These are phyloP conservation scores for Tetracladium setigerum DNA, from an alignment of 495 filamentous ascomycete genomes.

Conservation along the genomic window DNA sequence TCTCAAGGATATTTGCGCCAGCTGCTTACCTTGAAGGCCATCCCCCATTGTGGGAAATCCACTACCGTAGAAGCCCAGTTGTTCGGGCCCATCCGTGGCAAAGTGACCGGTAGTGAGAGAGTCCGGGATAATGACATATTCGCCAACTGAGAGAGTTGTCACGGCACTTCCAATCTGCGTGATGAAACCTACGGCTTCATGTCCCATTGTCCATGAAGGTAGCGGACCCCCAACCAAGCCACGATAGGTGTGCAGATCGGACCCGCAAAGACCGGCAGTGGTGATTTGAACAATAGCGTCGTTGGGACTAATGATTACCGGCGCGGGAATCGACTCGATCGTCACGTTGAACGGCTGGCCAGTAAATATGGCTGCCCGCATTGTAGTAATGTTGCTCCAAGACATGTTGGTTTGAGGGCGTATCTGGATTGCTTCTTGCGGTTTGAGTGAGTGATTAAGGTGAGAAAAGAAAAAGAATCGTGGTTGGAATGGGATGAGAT, in stretches of 20 bases:
- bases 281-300: conserved; percentile 32
- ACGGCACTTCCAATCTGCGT: conserved; percentile 27
- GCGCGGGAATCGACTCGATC: conserved; percentile 19
- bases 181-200: conserved; percentile 34
- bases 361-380: too few relatives aligned
- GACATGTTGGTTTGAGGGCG: too few relatives aligned
- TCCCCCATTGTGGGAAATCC: conserved; percentile 74
- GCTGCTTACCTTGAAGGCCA: conserved; percentile 17
- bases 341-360: too few relatives aligned
- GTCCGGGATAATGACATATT: conserved; percentile 29
- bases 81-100: conserved; percentile 59
- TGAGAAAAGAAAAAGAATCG: too few relatives aligned
- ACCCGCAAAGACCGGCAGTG: conserved; percentile 28
- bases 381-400: too few relatives aligned
- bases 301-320: conserved; percentile 16
- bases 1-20: not conserved
- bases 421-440: too few relatives aligned
- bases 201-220: conserved; percentile 23
- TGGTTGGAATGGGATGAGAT: too few relatives aligned
- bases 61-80: conserved; percentile 65
- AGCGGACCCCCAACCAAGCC: conserved; percentile 22
- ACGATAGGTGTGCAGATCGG: conserved; percentile 24
- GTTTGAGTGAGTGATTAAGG: too few relatives aligned
- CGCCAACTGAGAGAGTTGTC: conserved; percentile 23
- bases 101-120: conserved; percentile 53